Conservation (phyloP, 768 basidiomycete genomes). For the Tulasnella sp. region DNA sequence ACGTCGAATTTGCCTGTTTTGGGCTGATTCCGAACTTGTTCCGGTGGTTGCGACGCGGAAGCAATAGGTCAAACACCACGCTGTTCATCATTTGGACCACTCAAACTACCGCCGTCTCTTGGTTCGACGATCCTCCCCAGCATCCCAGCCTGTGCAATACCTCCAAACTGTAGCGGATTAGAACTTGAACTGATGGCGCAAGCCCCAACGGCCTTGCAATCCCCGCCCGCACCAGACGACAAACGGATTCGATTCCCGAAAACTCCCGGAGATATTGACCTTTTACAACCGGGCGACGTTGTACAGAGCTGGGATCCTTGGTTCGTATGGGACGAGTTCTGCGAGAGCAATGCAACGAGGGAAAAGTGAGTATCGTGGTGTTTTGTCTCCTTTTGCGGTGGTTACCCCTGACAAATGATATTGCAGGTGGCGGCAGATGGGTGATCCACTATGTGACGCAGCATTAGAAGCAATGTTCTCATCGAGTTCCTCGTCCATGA, state of each 20-base stretch:
- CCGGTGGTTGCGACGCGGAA: too few species aligned
- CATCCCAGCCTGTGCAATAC: too few species aligned
- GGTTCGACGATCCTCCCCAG: too few species aligned
- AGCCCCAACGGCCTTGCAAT: too few species aligned
- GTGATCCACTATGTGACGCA: conserved; percentile 6
- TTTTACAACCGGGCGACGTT: not conserved
- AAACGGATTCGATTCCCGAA: not conserved
- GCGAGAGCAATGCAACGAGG: not conserved
- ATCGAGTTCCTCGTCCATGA: not conserved
- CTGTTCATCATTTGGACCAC: too few species aligned
- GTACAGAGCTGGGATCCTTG: conserved; percentile 13
- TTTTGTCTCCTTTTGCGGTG: not conserved
- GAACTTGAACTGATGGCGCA: too few species aligned
- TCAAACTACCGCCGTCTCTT: too few species aligned
- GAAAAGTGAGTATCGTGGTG: not conserved
- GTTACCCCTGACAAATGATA: not conserved
- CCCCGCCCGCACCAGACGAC: not conserved
- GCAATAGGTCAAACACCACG: too few species aligned
- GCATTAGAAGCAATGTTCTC: conserved; percentile 2
- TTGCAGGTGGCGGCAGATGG: conserved; percentile 6
- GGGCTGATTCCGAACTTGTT: too few species aligned
- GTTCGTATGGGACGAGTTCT: conserved; percentile 8
- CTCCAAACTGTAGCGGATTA: too few species aligned
- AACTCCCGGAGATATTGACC: conserved; percentile 1
- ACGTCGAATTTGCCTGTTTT: too few species aligned